These are phyloP conservation scores for Chlorella vulgaris DNA, from an alignment of 139 green algal species.

Conservation along the genomic window DNA sequence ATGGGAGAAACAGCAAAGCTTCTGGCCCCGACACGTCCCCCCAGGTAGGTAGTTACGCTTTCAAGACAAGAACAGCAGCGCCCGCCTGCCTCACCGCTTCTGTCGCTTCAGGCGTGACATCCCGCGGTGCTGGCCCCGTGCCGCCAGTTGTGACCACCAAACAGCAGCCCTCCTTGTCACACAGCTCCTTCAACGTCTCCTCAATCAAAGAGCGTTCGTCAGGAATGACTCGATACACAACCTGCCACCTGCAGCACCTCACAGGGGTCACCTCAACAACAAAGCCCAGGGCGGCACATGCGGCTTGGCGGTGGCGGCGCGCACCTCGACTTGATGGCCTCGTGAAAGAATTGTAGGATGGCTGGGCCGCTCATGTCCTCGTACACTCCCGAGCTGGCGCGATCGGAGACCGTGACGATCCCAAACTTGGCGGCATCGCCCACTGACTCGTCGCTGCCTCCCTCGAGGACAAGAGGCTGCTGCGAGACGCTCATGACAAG, in stretches of 20 bases:
- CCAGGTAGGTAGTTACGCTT: not conserved
- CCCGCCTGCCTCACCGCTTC: constrained; percentile 60
- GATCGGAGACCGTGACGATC: constrained; percentile 87
- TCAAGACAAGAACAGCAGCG: not conserved
- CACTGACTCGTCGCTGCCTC: constrained; percentile 10
- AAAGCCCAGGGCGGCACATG: not conserved
- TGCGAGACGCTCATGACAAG: constrained; percentile 9
- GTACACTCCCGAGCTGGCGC: constrained; percentile 82
- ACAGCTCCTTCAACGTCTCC: constrained; percentile 78
- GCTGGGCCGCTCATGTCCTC: constrained; percentile 85
- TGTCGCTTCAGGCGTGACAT: constrained; percentile 95
- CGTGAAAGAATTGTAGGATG: constrained; percentile 87
- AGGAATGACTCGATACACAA: constrained; percentile 79
- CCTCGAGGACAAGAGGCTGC: not conserved
- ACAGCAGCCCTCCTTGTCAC: constrained; percentile 79
- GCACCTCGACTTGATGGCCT: constrained; percentile 74
- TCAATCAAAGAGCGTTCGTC: constrained; percentile 86
- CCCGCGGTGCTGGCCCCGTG: constrained; percentile 82
- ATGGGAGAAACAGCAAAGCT: not conserved
- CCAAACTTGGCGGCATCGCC: constrained; percentile 75
- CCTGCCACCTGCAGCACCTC: constrained; percentile 63
- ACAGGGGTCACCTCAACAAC: too few species aligned
- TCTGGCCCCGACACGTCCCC: not conserved
- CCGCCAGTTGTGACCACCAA: constrained; percentile 90
- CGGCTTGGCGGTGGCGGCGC: not conserved